A percentile compares a stretch with the other conserved stretches of the same genome.
Conservation (phyloP, 306 rosid genomes). For the Dalbergia cochinchinensis region DNA sequence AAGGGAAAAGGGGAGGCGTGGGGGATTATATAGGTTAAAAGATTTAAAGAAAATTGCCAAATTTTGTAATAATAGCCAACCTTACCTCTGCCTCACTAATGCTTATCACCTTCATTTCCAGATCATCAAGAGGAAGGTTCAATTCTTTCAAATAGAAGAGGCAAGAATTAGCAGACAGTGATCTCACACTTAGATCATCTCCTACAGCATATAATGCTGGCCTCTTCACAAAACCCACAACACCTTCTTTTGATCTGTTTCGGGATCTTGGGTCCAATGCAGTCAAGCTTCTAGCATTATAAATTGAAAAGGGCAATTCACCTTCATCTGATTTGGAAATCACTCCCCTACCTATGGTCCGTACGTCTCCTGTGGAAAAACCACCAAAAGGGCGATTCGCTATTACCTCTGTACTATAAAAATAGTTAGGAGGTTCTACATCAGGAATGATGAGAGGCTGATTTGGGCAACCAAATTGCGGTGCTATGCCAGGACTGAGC, state of each 20-base stretch:
- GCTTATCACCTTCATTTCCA: constrained; percentile 42
- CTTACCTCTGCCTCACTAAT: constrained; percentile 38
- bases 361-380: accelerated
- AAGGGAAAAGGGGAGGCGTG: background rate
- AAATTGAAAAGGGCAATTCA: too few relatives aligned
- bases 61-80: background rate
- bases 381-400: accelerated
- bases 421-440: background rate
- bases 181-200: constrained; percentile 38
- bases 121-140: constrained; percentile 40
- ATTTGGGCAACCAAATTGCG: constrained; percentile 28
- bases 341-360: constrained; percentile 10
- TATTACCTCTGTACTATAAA: constrained; percentile 9
- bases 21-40: background rate
- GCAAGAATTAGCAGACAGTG: constrained; percentile 9
- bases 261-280: constrained; percentile 38
- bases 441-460: constrained; percentile 37
- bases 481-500: constrained; percentile 43
- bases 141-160: constrained; percentile 42
- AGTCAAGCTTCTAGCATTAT: background rate
- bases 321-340: background rate
- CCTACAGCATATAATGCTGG: constrained; percentile 42
- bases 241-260: background rate
- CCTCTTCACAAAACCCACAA: constrained; percentile 48
- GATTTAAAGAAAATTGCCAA: background rate